Evolutionary conservation across 768 basidiomycete genomes (phyloP).

Genomic region (Amanita exitialis): DNA sequence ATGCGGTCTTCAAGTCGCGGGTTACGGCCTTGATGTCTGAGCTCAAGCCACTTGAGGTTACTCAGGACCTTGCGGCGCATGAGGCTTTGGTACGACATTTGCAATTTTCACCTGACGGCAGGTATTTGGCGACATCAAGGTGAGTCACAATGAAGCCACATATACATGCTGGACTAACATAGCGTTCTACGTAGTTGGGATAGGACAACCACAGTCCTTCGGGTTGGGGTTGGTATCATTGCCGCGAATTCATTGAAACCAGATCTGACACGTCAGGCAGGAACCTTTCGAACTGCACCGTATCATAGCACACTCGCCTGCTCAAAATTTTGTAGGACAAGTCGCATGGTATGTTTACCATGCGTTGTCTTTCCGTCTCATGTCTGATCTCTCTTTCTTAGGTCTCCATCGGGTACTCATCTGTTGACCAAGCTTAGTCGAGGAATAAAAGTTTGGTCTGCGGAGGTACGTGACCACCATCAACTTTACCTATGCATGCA

Average conservation of each 20-base stretch:
- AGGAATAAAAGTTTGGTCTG: conserved; percentile 63
- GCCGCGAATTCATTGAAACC: conserved; percentile 3
- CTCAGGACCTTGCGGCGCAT: conserved; percentile 56
- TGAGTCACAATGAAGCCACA: conserved; percentile 14
- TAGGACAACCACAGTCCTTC: conserved; percentile 57
- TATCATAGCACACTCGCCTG: conserved; percentile 46
- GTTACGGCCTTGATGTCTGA: conserved; percentile 45
- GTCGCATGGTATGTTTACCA: conserved; percentile 51
- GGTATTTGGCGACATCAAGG: conserved; percentile 66
- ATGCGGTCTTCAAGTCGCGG: conserved; percentile 37
- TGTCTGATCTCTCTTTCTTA: conserved; percentile 12
- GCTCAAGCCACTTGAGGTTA: conserved; percentile 40
- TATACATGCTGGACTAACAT: background rate
- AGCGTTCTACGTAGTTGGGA: conserved; percentile 39
- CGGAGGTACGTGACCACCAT: conserved; percentile 33
- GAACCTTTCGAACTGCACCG: conserved; percentile 51
- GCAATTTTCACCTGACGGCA: conserved; percentile 71
- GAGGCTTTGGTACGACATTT: conserved; percentile 59
- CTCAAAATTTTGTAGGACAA: conserved; percentile 62
- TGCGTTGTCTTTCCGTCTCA: background rate
- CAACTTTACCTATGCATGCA: background rate
- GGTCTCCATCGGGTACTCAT: conserved; percentile 55
- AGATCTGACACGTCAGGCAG: conserved; percentile 18
- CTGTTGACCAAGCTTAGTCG: conserved; percentile 57
- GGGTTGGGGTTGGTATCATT: conserved; percentile 39